Conservation (phyloP, 371 early-diverging fungal species). For the Actinomucor elegans region DNA sequence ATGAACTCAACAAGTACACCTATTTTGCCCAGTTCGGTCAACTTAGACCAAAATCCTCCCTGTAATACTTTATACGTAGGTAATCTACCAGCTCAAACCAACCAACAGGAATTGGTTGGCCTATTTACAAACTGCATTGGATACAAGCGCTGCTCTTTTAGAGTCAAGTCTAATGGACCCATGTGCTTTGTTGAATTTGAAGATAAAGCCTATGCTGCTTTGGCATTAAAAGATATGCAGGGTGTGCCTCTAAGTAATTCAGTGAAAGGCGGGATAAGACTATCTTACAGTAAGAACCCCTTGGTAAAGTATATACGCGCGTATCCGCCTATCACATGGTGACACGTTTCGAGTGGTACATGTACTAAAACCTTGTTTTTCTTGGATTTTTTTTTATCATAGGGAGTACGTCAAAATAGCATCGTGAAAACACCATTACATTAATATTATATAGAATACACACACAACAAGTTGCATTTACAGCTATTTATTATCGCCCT, state of each 20-base stretch:
- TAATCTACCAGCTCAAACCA: constrained; percentile 81
- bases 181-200: constrained; percentile 96
- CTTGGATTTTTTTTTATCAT: background rate
- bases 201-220: constrained; percentile 80
- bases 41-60: constrained; percentile 91
- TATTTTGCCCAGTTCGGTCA: constrained; percentile 9
- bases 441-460: too few species aligned
- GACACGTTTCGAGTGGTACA: constrained; percentile 8
- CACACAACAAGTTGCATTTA: too few species aligned
- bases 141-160: constrained; percentile 85
- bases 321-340: constrained; percentile 4
- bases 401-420: constrained; percentile 15
- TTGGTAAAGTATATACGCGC: constrained; percentile 57
- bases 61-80: constrained; percentile 98
- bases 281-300: constrained; percentile 94
- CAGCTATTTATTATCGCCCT: too few species aligned
- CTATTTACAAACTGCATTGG: constrained; percentile 78
- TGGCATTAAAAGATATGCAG: constrained; percentile 79
- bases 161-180: constrained; percentile 76
- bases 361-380: background rate
- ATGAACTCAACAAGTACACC: constrained; percentile 1
- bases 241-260: constrained; percentile 81
- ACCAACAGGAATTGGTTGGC: constrained; percentile 80
- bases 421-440: background rate
- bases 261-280: constrained; percentile 88